A percentile compares a stretch with the other conserved stretches of the same genome.
Conservation (phyloP, 1,284 basidiomycete species). For the Coniferiporia sulphurascens region DNA sequence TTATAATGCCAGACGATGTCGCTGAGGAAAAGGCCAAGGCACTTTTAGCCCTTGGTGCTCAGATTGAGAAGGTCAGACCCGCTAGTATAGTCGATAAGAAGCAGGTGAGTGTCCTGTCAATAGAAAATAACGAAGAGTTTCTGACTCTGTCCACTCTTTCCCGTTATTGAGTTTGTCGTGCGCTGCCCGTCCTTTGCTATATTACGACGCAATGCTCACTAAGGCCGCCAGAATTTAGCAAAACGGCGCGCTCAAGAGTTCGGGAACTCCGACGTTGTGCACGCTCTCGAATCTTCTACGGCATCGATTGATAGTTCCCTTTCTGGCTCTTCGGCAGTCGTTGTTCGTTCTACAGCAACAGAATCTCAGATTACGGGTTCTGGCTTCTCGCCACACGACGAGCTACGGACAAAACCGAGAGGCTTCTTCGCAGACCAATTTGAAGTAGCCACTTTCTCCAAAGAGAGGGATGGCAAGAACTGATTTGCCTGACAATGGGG, state of each 20-base stretch:
- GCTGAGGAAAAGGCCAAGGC: conserved; percentile 89
- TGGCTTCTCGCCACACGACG: conserved; percentile 32
- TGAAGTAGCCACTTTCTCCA: conserved; percentile 48
- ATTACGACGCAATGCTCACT: not conserved
- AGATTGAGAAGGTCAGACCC: conserved; percentile 80
- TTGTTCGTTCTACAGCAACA: conserved; percentile 52
- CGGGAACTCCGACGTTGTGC: conserved; percentile 42
- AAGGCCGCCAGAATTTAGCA: conserved; percentile 68
- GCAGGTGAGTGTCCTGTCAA: conserved; percentile 62
- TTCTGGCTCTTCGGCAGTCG: conserved; percentile 39
- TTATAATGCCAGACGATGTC: conserved; percentile 93
- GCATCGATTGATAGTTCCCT: conserved; percentile 26
- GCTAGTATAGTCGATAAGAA: conserved; percentile 93
- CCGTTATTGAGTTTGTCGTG: conserved; percentile 14
- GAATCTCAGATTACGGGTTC: conserved; percentile 37
- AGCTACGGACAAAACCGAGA: conserved; percentile 48
- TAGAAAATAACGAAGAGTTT: conserved; percentile 21
- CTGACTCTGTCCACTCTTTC: too few relatives aligned
- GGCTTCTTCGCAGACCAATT: conserved; percentile 96
- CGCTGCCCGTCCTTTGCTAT: not conserved
- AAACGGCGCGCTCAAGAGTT: conserved; percentile 72
- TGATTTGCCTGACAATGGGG: not conserved
- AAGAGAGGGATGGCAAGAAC: not conserved
- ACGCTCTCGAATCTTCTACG: conserved; percentile 25
- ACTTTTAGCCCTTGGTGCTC: conserved; percentile 80